These are phyloP conservation scores for Pichia gijzeniarum DNA, from an alignment of 805 yeast genomes.

Conservation along the genomic window DNA sequence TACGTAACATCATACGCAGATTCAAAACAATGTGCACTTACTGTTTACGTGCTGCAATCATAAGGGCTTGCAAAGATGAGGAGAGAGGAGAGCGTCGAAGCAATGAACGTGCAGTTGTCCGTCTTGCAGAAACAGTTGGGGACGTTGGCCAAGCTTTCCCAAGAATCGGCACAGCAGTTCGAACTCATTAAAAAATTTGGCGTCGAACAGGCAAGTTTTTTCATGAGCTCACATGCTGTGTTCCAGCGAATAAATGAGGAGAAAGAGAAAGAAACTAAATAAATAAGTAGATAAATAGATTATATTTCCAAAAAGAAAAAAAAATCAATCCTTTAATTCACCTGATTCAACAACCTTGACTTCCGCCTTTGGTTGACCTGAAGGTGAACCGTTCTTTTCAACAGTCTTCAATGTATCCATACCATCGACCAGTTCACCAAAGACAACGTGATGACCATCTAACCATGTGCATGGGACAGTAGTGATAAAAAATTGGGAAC, in stretches of 20 bases:
- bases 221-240: constrained; percentile 28
- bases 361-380: constrained; percentile 45
- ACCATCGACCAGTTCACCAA: constrained; percentile 70
- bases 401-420: constrained; percentile 72
- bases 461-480: constrained; percentile 74
- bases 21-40: no score
- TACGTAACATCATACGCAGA: no score
- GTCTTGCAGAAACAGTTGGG: constrained; percentile 20
- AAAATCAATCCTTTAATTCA: constrained; percentile 36
- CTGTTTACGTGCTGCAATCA: no score
- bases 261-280: constrained; percentile 14
- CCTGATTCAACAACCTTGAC: constrained; percentile 54
- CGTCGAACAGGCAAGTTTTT: constrained; percentile 23
- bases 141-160: constrained; percentile 17
- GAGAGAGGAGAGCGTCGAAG: constrained; percentile 5
- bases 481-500: constrained; percentile 86
- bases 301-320: background rate
- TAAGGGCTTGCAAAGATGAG: constrained; percentile 1
- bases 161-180: constrained; percentile 23
- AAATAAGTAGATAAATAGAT: background rate
- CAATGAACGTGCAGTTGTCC: constrained; percentile 16
- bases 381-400: constrained; percentile 55
- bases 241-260: constrained; percentile 25
- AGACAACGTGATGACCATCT: constrained; percentile 73
- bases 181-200: constrained; percentile 24